Conservation (phyloP, 1,139 yeast species). For the Magnusiomyces sp. region DNA sequence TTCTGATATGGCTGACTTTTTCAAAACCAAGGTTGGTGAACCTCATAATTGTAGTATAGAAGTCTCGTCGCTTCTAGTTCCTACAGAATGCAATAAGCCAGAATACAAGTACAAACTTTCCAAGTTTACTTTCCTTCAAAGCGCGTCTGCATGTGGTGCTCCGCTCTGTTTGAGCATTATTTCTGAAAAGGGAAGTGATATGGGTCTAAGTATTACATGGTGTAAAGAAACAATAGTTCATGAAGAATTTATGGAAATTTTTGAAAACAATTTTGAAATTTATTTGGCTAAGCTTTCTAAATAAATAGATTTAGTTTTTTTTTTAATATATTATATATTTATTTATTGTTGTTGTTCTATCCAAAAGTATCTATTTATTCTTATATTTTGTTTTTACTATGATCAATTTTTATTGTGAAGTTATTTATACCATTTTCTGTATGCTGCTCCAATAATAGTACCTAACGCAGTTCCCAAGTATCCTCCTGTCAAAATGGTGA, state of each 20-base stretch:
- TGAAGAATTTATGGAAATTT: neutral
- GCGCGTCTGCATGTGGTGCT: slow-evolving; percentile 1
- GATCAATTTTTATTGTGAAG: too few relatives aligned
- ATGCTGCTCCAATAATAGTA: slow-evolving; percentile 25
- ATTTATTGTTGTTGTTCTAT: too few relatives aligned
- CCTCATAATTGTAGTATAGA: slow-evolving; percentile 6
- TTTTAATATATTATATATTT: too few relatives aligned
- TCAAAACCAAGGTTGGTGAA: slow-evolving; percentile 2
- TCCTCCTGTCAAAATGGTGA: slow-evolving; percentile 75
- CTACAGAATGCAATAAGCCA: neutral
- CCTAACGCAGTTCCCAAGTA: slow-evolving; percentile 67
- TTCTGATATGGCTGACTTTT: slow-evolving; percentile 1
- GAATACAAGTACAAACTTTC: neutral
- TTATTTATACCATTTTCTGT: slow-evolving; percentile 12
- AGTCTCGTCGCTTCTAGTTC: slow-evolving; percentile 5
- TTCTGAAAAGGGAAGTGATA: slow-evolving; percentile 6
- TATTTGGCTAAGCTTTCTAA: too few relatives aligned
- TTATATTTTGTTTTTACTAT: too few relatives aligned
- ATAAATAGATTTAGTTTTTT: too few relatives aligned
- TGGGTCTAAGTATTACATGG: slow-evolving; percentile 3
- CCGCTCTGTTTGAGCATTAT: slow-evolving; percentile 5
- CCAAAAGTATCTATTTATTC: too few relatives aligned
- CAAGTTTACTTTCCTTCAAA: slow-evolving; percentile 2
- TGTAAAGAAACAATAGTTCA: neutral
- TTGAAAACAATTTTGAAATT: too few relatives aligned